Evolutionary conservation across 2,329 filamentous ascomycete species (phyloP).

Genomic region (Cladosporium sp.): DNA sequence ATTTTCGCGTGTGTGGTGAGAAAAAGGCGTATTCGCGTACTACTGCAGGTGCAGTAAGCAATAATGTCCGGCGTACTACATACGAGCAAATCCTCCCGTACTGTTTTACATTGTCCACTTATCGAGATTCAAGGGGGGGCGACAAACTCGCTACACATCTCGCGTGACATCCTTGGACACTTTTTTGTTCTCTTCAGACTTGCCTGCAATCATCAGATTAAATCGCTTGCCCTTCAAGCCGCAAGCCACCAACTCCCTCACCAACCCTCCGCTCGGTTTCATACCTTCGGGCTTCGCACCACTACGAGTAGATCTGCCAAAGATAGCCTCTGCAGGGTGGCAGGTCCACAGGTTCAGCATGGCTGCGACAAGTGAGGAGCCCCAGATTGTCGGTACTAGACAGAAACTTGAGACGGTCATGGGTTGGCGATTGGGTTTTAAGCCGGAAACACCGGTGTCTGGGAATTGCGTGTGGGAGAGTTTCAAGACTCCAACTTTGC

Average conservation of each 20-base stretch:
- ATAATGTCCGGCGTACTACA: neutral
- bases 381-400: neutral
- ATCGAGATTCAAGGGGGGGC: neutral
- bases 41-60: neutral
- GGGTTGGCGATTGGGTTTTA: neutral
- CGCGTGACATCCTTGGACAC: neutral
- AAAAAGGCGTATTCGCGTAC: neutral
- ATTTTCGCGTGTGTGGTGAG: neutral
- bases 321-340: neutral
- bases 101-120: neutral
- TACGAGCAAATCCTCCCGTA: neutral
- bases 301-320: neutral
- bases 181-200: neutral
- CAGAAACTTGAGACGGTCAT: neutral
- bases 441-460: slow-evolving; percentile 1
- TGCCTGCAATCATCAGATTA: neutral
- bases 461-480: neutral
- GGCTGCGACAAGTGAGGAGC: neutral
- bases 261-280: neutral
- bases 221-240: neutral
- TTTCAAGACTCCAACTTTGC: neutral
- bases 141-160: neutral
- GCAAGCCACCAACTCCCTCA: neutral
- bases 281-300: neutral
- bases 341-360: neutral